Evolutionary conservation across 2,329 filamentous ascomycete species (phyloP).

Genomic region (Colletotrichum australisinense): DNA sequence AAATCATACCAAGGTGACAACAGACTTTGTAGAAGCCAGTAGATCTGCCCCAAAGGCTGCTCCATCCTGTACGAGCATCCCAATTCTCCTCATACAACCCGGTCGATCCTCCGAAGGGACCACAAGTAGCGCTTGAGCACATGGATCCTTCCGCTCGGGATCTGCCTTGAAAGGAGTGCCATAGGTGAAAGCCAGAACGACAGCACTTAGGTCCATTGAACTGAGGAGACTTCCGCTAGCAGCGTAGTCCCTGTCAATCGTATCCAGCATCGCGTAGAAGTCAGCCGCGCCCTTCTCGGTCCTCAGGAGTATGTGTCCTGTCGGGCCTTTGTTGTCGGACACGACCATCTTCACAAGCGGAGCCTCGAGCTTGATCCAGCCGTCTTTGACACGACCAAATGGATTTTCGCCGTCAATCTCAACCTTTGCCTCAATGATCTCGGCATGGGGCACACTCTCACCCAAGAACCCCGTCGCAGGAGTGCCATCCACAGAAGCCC

Average conservation of each 20-base stretch:
- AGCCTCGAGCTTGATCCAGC: conserved; percentile 26
- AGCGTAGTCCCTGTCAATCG: neutral
- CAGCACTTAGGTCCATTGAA: neutral
- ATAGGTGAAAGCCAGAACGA: conserved; percentile 1
- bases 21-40: neutral
- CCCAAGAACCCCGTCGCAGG: conserved; percentile 1
- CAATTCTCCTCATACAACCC: conserved; percentile 12
- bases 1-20: neutral
- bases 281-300: neutral
- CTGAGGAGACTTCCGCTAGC: neutral
- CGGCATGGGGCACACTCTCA: neutral
- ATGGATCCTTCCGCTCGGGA: neutral
- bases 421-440: conserved; percentile 19
- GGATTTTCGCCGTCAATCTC: conserved; percentile 27
- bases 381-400: conserved; percentile 28
- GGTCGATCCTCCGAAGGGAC: neutral
- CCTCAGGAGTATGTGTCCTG: neutral
- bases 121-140: neutral
- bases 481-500: conserved; percentile 24
- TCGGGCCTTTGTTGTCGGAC: conserved; percentile 15
- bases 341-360: conserved; percentile 18
- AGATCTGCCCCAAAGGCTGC: neutral
- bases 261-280: neutral
- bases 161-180: neutral
- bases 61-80: neutral